Percentiles rank a stretch among this genome's conserved stretches.
These are phyloP conservation scores for Cercospora canescens DNA, from an alignment of 2,329 filamentous ascomycete genomes.

Conservation along the genomic window DNA sequence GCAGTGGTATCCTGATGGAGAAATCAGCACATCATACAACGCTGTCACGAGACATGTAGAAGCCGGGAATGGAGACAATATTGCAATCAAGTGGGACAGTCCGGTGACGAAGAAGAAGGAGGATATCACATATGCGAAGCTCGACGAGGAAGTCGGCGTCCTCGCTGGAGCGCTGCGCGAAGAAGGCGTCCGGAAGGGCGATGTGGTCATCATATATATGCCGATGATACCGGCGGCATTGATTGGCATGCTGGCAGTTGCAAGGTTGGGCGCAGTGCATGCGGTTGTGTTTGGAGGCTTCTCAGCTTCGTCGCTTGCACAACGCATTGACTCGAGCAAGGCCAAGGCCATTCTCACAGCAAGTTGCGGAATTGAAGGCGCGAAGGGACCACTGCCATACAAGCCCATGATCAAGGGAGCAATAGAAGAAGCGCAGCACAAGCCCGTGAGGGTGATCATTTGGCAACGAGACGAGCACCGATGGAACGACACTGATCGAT, in stretches of 20 bases:
- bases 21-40: conserved; percentile 91
- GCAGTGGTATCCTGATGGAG: conserved; percentile 87
- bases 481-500: conserved; percentile 70
- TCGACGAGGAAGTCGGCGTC: conserved; percentile 77
- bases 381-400: conserved; percentile 78
- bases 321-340: conserved; percentile 80
- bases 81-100: conserved; percentile 85
- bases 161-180: conserved; percentile 80
- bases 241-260: conserved; percentile 81
- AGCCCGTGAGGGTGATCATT: conserved; percentile 71
- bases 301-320: conserved; percentile 75
- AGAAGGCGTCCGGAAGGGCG: conserved; percentile 77
- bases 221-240: conserved; percentile 91
- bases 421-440: conserved; percentile 65
- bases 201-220: conserved; percentile 93
- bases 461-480: conserved; percentile 79
- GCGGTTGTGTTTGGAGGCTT: conserved; percentile 94
- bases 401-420: conserved; percentile 74
- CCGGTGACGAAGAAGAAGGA: conserved; percentile 75
- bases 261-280: conserved; percentile 82
- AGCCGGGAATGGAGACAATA: conserved; percentile 69
- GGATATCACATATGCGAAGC: conserved; percentile 70
- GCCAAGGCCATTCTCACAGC: conserved; percentile 80
- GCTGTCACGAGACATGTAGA: conserved; percentile 79
- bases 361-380: conserved; percentile 87